Evolutionary conservation across 176 grass and related monocot genomes (phyloP), one percentile per base, ranked within the genome.

Genomic region (Hsuehochloa calcarea): DNA sequence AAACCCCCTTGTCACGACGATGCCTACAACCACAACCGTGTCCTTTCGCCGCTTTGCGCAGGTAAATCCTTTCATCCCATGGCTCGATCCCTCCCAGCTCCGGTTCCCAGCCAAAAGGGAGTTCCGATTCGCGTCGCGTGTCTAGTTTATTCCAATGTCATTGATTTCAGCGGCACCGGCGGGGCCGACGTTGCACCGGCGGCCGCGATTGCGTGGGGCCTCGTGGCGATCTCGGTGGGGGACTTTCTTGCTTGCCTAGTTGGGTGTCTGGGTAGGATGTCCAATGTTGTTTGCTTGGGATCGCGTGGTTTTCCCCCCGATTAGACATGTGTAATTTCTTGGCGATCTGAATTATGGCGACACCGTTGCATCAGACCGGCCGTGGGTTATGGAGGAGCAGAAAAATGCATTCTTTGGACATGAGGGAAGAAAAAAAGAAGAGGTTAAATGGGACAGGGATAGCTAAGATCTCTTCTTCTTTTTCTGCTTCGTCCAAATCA

Each of bases 401-500:
- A 4, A 80, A 34, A 26, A 58, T 10, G 0, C 72, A 78, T 70
- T 37, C 22, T 68, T 44, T 55, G 17, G 34, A 10, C 23, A 35
- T 19, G 4, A 1, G 10, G n/a, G n/a, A n/a, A n/a, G n/a, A n/a
- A n/a, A n/a, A 25, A 49, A 61, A 23, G 13, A n/a, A 64, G 16
- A 27, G 55, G 70, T 86, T 58, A 49, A 41, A 39, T 37, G 4
- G 4, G 78, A 77, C 65, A 82, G 6, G 5, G 88, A 85, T 55
- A 12, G 6, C 39, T 45, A 13, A 14, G 16, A 11, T 47, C 5
- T 19, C 6, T 2, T 45, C 2, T 22, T 31, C 19, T 35, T 26
- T 20, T 4, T 10, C 12, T 4, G 80, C 11, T 61, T 83, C 10
- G 89, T 80, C 85, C 17, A 80, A 74, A 90, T 90, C 89, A 80